Evolutionary conservation across 345 rosid species (phyloP).

Genomic region (Punica granatum): DNA sequence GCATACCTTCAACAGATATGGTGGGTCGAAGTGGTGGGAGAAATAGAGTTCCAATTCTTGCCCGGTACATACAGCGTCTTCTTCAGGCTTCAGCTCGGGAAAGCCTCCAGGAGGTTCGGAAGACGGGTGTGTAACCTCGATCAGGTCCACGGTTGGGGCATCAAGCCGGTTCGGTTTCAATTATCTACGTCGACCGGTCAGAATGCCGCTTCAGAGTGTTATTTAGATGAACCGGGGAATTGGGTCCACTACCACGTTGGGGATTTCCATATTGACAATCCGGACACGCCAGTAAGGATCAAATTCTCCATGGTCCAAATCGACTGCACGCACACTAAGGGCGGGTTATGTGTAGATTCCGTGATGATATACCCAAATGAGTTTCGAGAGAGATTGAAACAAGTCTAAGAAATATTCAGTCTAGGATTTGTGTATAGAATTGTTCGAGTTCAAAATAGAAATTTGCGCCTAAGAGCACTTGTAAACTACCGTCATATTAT

Average conservation of each 20-base stretch:
- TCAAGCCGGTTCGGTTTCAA: conserved; percentile 70
- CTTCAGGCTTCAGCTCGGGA: conserved; percentile 72
- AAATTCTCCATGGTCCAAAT: conserved; percentile 88
- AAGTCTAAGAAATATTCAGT: neutral
- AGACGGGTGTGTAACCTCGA: conserved; percentile 53
- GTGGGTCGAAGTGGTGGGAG: conserved; percentile 92
- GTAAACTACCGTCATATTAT: no score
- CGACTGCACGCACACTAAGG: conserved; percentile 94
- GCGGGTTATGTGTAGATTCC: conserved; percentile 82
- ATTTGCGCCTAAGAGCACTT: no score
- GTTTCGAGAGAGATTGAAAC: conserved; percentile 25
- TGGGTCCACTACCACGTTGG: conserved; percentile 77
- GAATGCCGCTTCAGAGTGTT: conserved; percentile 41
- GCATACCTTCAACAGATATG: conserved; percentile 94
- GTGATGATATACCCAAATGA: conserved; percentile 58
- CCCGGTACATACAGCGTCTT: conserved; percentile 60
- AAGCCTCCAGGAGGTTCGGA: conserved; percentile 48
- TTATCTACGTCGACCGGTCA: conserved; percentile 71
- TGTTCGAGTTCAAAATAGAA: no score
- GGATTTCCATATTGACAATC: conserved; percentile 50
- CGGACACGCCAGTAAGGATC: conserved; percentile 29
- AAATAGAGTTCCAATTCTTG: conserved; percentile 61
- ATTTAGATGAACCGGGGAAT: conserved; percentile 43
- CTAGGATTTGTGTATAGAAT: no score
- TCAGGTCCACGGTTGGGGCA: conserved; percentile 86